A percentile compares a stretch with the other conserved stretches of the same genome.
These are phyloP conservation scores for Penicillium bovifimosum DNA, from an alignment of 495 filamentous ascomycete genomes.

Conservation along the genomic window DNA sequence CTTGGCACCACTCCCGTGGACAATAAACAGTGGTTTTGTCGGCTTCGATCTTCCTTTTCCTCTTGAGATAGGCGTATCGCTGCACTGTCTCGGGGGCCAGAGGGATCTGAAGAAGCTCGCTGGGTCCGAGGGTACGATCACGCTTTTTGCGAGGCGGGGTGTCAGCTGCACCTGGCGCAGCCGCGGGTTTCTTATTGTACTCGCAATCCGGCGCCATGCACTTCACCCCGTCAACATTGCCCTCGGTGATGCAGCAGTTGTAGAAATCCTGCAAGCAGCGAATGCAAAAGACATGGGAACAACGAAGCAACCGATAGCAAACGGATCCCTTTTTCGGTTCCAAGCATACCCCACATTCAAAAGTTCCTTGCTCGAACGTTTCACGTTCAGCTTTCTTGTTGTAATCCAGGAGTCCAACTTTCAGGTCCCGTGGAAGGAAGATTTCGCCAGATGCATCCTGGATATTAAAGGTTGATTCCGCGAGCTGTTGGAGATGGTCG, in stretches of 20 bases:
- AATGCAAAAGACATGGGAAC: conserved; percentile 87
- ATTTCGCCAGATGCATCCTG: conserved; percentile 43
- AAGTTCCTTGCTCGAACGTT: conserved; percentile 78
- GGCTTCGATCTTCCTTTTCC: conserved; percentile 84
- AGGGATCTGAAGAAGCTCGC: conserved; percentile 83
- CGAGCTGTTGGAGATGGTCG: conserved; percentile 75
- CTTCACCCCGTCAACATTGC: conserved; percentile 68
- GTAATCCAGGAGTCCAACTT: conserved; percentile 71
- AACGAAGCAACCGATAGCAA: conserved; percentile 74
- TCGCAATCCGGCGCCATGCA: conserved; percentile 75
- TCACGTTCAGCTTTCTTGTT: conserved; percentile 66
- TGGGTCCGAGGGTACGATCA: conserved; percentile 68
- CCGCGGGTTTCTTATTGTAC: conserved; percentile 42
- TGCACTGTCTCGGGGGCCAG: conserved; percentile 67
- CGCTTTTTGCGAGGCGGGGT: conserved; percentile 40
- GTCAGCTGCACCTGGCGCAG: conserved; percentile 9
- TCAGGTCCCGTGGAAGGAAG: conserved; percentile 48
- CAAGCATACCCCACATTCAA: conserved; percentile 84
- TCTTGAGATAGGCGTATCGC: conserved; percentile 82
- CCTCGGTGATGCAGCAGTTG: conserved; percentile 78
- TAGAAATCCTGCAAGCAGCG: conserved; percentile 84
- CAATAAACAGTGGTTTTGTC: conserved; percentile 94
- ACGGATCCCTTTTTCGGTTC: conserved; percentile 85
- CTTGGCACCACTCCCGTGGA: conserved; percentile 89
- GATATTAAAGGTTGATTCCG: conserved; percentile 72